Evolutionary conservation across 805 yeast genomes (phyloP), one percentile per base, ranked within the genome.

Genomic region (Lachancea sp.): DNA sequence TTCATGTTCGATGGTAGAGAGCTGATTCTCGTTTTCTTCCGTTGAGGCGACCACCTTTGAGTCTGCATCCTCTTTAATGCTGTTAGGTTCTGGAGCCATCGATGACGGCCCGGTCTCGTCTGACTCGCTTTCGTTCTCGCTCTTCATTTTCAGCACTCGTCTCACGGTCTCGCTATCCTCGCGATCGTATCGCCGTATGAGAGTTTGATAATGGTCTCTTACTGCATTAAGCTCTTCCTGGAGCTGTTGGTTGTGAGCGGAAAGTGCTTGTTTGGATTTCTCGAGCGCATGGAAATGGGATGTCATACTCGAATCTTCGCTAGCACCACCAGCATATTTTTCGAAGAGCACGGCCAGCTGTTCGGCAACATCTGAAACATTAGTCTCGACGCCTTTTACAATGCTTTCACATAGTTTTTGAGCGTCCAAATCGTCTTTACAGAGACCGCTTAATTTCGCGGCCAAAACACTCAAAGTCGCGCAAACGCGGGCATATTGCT

Each of bases 121-220:
- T 9, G 20, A 9, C 5, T 15, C 16, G 20, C 40, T 32, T 12
- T 38, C 16, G n/a, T 18, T 22, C 16, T 37, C 45, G n/a, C n/a
- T n/a, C 19, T 41, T 29, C n/a, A 52, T 52, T 26, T 60, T 54
- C 40, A 60, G 63, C 2, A 63, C 60, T 42, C 69, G 55, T 22
- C 56, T 53, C 12, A 63, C 52, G 0, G 62, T 61, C n/a, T 47
- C 45, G 13, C 67, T 63, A 22, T 59, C 63, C 17, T 59, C 57
- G 42, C 69, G 55, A 41, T 65, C 66, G 36, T 57, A 57, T 25
- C 55, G 54, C n/a, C 55, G 60, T 12, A 63, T 43, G 27, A 60
- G 41, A 1, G 45, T 47, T 44, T 59, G 58, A 47, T 65, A 65
- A 45, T 52, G 59, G 3, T 38, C 38, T 43, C 56, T 57, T 7